phyloP scores from a whole-genome alignment of 352 stramenopile species.

The Pythium utonaiense region DNA sequence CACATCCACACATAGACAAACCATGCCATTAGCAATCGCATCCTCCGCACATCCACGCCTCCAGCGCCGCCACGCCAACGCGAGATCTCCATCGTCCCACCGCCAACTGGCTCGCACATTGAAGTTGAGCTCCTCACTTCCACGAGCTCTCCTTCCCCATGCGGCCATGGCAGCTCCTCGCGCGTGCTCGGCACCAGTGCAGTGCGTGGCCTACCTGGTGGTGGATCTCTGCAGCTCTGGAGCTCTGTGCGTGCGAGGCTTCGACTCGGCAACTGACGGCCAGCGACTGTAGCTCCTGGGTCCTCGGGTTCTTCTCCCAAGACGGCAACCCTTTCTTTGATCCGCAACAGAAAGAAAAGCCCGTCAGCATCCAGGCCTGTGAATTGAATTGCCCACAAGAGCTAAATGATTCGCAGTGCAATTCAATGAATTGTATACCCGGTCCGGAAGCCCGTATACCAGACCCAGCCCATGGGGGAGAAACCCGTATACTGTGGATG shows the following conservation, averaged over 20 bases:
- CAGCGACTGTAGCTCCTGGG: neutral
- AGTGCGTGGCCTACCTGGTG: neutral
- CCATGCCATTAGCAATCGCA: neutral
- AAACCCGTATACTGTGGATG: conserved; percentile 24
- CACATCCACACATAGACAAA: neutral
- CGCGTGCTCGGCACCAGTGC: too few relatives aligned
- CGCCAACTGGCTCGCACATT: neutral
- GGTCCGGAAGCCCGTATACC: conserved; percentile 27
- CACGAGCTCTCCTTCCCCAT: neutral
- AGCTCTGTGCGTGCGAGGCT: neutral
- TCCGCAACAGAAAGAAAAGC: conserved; percentile 21
- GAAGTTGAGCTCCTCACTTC: neutral
- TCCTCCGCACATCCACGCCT: too few relatives aligned
- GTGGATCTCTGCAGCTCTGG: neutral
- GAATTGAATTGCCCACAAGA: conserved; percentile 21
- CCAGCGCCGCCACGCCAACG: too few relatives aligned
- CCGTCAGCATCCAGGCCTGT: conserved; percentile 14
- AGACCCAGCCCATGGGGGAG: conserved; percentile 6
- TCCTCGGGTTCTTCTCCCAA: conserved; percentile 8
- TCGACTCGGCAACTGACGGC: conserved; percentile 4
- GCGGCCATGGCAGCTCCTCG: too few relatives aligned
- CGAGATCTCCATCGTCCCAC: too few relatives aligned
- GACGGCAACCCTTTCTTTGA: conserved; percentile 27
- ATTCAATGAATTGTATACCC: conserved; percentile 33
- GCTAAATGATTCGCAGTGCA: conserved; percentile 31